A percentile compares a stretch with the other conserved stretches of the same genome.
phyloP scores from a whole-genome alignment of 2,329 filamentous ascomycete species.

The Talaromyces sp. region DNA sequence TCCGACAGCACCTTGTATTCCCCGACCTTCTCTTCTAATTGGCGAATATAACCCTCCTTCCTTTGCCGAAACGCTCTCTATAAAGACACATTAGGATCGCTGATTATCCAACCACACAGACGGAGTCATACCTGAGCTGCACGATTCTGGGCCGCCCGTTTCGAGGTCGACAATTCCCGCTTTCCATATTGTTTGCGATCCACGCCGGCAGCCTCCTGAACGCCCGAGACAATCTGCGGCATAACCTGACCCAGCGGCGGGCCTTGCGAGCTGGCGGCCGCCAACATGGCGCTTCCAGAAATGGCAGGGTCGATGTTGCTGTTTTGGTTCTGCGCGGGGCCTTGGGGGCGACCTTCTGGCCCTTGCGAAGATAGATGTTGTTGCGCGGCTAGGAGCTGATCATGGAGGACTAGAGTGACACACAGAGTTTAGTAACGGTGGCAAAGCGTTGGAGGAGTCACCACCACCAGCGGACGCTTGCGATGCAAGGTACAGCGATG shows the following conservation, averaged over 20 bases:
- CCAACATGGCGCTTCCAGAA: slow-evolving; percentile 48
- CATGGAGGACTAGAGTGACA: slow-evolving; percentile 50
- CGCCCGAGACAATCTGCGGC: slow-evolving; percentile 22
- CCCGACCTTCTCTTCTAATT: slow-evolving; percentile 88
- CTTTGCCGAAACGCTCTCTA: slow-evolving; percentile 95
- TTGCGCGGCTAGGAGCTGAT: slow-evolving; percentile 54
- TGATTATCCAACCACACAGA: not conserved
- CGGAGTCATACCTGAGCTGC: slow-evolving; percentile 73
- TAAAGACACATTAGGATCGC: not conserved
- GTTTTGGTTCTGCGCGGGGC: slow-evolving; percentile 42
- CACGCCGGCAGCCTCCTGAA: slow-evolving; percentile 33
- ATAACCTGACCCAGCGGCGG: slow-evolving; percentile 20
- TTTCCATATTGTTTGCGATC: slow-evolving; percentile 69
- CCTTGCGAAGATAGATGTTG: slow-evolving; percentile 44
- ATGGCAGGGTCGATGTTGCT: slow-evolving; percentile 59
- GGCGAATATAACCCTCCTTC: slow-evolving; percentile 97
- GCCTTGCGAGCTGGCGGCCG: slow-evolving; percentile 17
- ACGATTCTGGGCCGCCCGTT: slow-evolving; percentile 92
- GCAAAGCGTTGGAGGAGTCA: not conserved
- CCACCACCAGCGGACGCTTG: not conserved
- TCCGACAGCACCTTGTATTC: slow-evolving; percentile 72
- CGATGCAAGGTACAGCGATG: not conserved
- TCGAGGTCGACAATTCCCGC: slow-evolving; percentile 88
- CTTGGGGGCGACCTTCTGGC: slow-evolving; percentile 32
- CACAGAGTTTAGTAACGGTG: not conserved